Base-by-base conservation (phyloP, 768 basidiomycete species). In the Mrakia blollopis region DNA sequence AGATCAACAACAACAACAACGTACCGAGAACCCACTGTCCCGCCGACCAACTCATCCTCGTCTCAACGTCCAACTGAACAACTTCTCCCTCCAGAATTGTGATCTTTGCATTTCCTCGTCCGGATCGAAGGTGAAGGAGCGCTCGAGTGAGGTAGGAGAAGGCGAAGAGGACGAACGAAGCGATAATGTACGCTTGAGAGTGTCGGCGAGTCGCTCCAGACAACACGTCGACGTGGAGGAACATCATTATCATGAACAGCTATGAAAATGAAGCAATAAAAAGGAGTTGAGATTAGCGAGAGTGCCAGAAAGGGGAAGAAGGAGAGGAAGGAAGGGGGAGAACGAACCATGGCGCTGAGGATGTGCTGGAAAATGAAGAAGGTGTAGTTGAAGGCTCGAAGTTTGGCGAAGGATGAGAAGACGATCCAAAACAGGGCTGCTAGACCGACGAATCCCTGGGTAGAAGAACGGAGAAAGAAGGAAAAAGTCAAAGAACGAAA, bases 361-460 rank as follows among this genome's bases (percentile, higher is more conserved):
- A 65, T 37, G 63, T 65, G 63, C 18, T 65, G 63, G 23, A 65
- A 35, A 14, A 65, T 35, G 63, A 65, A 65, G 63, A 65, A 65
- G 7, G 63, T 65, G 63, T 65, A 65, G 32, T 30, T 35, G 30
- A 18, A 65, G 32, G 63, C 63, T 30, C 63, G 32, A 0, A 65
- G 63, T 11, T 37, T 30, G 35, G 63, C 63, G 63, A 65, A 65
- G 13, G 63, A 65, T 3, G 63, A 65, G 63, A 65, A 65, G 32
- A 65, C 63, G 32, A 65, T 30, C 63, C 63, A 65, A 23, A 65
- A 65, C 35, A 65, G 63, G 4, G 63, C 63, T 13, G 5, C 63
- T 32, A 65, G 63, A 65, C 63, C 63, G 63, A 35, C 63, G 30
- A 32, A 35, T 8, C 63, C 63, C 61, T 62, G 47, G 5, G 44